phyloP scores from a whole-genome alignment of 2,329 filamentous ascomycete genomes.

The Rosellinia necatrix region DNA sequence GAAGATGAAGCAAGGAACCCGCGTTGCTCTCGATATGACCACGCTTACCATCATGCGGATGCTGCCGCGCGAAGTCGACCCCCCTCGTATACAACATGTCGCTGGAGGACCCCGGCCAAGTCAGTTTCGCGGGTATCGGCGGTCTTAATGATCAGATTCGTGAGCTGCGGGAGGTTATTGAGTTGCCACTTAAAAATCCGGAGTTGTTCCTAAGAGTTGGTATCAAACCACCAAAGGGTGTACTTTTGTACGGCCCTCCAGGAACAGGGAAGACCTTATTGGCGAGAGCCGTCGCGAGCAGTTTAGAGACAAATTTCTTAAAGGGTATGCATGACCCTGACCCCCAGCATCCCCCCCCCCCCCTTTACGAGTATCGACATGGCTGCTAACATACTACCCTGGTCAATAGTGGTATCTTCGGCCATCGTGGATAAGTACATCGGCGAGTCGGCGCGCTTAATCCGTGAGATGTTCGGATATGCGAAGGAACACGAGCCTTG shows the following conservation, averaged over 20 bases:
- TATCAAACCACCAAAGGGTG: constrained; percentile 98
- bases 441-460: constrained; percentile 93
- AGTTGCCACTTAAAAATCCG: constrained; percentile 96
- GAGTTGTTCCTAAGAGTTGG: constrained; percentile 96
- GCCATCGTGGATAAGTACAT: constrained; percentile 99
- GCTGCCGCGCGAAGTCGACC: constrained; percentile 97
- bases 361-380: neutral
- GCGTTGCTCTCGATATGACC: constrained; percentile 98
- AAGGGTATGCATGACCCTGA: constrained; percentile 70
- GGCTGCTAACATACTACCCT: constrained; percentile 21
- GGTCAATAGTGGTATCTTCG: constrained; percentile 81
- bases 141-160: constrained; percentile 98
- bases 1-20: constrained; percentile 97
- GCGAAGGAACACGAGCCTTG: constrained; percentile 99
- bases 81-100: constrained; percentile 99
- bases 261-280: constrained; percentile 96
- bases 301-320: constrained; percentile 95
- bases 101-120: constrained; percentile 93
- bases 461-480: constrained; percentile 99
- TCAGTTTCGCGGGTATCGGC: constrained; percentile 97
- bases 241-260: constrained; percentile 92
- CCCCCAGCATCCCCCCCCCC: neutral
- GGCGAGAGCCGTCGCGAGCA: constrained; percentile 92
- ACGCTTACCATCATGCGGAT: constrained; percentile 99
- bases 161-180: constrained; percentile 96